These are phyloP conservation scores for Aspergillus carlsbadensis DNA, from an alignment of 495 filamentous ascomycete genomes.

Conservation along the genomic window DNA sequence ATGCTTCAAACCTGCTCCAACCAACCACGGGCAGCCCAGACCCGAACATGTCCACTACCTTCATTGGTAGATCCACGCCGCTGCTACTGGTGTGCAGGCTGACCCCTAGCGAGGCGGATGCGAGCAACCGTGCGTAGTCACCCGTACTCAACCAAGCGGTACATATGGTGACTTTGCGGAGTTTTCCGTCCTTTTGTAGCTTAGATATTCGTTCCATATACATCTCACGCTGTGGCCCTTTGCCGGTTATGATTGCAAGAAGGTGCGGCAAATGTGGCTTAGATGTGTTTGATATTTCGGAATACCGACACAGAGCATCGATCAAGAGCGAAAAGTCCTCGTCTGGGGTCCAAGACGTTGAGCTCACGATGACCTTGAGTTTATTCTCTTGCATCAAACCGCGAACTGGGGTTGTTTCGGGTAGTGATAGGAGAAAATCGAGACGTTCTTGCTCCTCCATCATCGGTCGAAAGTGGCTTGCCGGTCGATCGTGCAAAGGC, in stretches of 20 bases:
- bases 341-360: conserved; percentile 94
- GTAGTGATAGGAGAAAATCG: conserved; percentile 59
- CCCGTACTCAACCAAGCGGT: conserved; percentile 80
- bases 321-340: conserved; percentile 92
- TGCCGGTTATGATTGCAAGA: conserved; percentile 88
- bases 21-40: conserved; percentile 88
- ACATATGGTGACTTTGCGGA: conserved; percentile 66
- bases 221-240: conserved; percentile 76
- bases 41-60: conserved; percentile 98
- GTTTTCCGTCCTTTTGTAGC: conserved; percentile 56
- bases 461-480: conserved; percentile 76
- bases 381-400: conserved; percentile 52
- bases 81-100: conserved; percentile 90
- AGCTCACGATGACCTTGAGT: conserved; percentile 74
- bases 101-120: conserved; percentile 83
- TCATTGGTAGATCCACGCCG: conserved; percentile 97
- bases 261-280: conserved; percentile 56
- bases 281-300: conserved; percentile 41
- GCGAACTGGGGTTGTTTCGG: conserved; percentile 57
- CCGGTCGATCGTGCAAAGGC: conserved; percentile 83
- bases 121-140: conserved; percentile 87
- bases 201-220: conserved; percentile 65
- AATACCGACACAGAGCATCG: conserved; percentile 75
- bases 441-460: conserved; percentile 40
- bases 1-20: conserved; percentile 78